These are phyloP conservation scores for Fusarium algeriense DNA, from an alignment of 2,329 filamentous ascomycete species.

Conservation along the genomic window DNA sequence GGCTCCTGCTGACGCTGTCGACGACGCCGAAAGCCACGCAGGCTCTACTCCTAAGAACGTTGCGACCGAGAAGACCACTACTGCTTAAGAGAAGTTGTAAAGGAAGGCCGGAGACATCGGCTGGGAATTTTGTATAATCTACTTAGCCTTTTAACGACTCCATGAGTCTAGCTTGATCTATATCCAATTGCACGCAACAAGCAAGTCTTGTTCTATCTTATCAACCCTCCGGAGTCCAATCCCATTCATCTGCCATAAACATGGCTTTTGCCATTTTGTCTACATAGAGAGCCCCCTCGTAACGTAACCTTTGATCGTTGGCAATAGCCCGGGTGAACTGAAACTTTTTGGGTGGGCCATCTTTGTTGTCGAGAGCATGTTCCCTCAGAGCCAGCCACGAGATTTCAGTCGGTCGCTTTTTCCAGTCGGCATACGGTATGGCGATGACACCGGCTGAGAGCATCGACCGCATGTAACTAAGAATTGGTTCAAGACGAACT, in stretches of 20 bases:
- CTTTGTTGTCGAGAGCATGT: slow-evolving; percentile 21
- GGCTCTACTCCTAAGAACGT: slow-evolving; percentile 43
- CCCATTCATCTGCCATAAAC: slow-evolving; percentile 69
- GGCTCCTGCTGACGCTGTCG: slow-evolving; percentile 29
- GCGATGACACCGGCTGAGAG: slow-evolving; percentile 61
- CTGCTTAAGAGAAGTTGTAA: slow-evolving; percentile 7
- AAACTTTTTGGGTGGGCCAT: slow-evolving; percentile 52
- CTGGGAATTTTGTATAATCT: slow-evolving; percentile 9
- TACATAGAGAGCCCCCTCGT: slow-evolving; percentile 62
- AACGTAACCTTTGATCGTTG: slow-evolving; percentile 63
- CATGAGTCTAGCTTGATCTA: slow-evolving; percentile 39
- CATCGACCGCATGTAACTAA: slow-evolving; percentile 73
- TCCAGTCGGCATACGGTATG: slow-evolving; percentile 62
- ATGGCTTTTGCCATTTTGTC: slow-evolving; percentile 65
- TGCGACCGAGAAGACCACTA: slow-evolving; percentile 47
- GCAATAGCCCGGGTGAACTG: slow-evolving; percentile 64
- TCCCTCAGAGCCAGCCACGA: slow-evolving; percentile 56
- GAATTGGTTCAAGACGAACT: slow-evolving; percentile 72
- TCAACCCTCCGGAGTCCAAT: slow-evolving; percentile 68
- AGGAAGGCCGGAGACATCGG: background rate
- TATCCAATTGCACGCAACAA: slow-evolving; percentile 25
- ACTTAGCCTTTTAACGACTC: slow-evolving; percentile 26
- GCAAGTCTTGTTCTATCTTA: slow-evolving; percentile 23
- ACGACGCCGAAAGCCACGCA: slow-evolving; percentile 47
- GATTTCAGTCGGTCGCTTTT: slow-evolving; percentile 52